Base-by-base conservation (phyloP, 345 rosid species). In the Euphorbia lathyris region DNA sequence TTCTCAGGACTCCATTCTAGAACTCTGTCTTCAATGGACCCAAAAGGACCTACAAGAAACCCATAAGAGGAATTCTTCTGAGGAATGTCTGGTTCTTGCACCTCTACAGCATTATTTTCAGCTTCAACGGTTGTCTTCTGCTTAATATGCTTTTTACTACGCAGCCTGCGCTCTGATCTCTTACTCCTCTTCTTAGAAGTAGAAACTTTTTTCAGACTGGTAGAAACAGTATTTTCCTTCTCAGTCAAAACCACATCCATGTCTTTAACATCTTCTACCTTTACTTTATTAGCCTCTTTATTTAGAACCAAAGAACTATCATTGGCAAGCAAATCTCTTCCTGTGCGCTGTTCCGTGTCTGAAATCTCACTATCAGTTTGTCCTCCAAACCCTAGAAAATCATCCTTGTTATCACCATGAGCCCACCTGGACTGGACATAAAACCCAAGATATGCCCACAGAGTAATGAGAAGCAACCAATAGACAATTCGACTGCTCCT, bases 351-450 rank as follows among this genome's bases (percentile, higher is more conserved):
- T 60, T 77, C 81, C 68, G 81, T 69, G 36, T 69, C 81, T 69
- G 76, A 68, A 70, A 43, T 57, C 27, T 43, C 72, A 74, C 71
- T 83, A 40, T 78, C 74, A 36, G 72, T 74, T 78, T 80, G 85
- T 56, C 84, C 87, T 66, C 86, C 85, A 75, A 94, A 90, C 34
- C 87, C 92, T 26, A 87, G 81, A 78, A 89, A 88, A 34, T 88
- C 77, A 52, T 91, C 88, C 72, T 80, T 78, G 70, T 91, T 85
- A 84, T 88, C 79, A 65, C 86, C 94, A 78, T 94, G 98, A 63
- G 98, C 98, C 98, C 98, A 94, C 74, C 87, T 81, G 58, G 98
- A 94, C 86, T 94, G 98, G 13, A 91, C 89, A 70, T 88, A 90
- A 71, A 94, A 94, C 50, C 96, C 98, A 76, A 94, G 94, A 79